Base-by-base conservation (phyloP, 805 yeast genomes). In the Saccharomycopsis lassenensis region DNA sequence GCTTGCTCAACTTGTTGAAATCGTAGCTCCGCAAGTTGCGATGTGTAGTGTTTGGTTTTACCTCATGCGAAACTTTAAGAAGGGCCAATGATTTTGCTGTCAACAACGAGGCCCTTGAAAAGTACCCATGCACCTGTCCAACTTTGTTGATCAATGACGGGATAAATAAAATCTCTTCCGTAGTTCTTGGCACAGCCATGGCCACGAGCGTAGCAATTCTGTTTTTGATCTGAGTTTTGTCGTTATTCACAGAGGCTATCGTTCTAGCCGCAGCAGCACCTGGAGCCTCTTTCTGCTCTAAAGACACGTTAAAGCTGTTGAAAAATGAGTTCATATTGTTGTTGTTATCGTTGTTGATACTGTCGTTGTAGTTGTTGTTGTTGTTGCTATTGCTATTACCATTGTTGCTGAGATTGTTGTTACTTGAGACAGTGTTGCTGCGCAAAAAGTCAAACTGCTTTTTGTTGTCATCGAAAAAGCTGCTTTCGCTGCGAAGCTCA, bases 81-180 rank as follows among this genome's bases (percentile, higher is more conserved):
- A 80, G 64, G 0, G 87, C 85, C 29, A 81, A 63, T 0, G 86
- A 67, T 40, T 77, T 69, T 4, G 86, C 85, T 0, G 89, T 74
- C 38, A 75, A 58, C 10, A 74, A 62, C n/a, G 85, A 76, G 1
- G 83, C 77, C 43, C 71, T 74, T 1, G 85, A 76, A 34, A 73
- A 69, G 52, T 76, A 77, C 0, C 91, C 89, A 54, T 75, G 80
- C 1, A 67, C 70, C 47, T 74, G 75, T 40, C 84, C 78, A 33
- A 81, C 65, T 38, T 74, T 69, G 4, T 85, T 81, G 41, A 81
- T 57, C 33, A 81, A 55, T 5, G 82, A 74, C 0, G 91, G 89
- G 24, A 78, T 73, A 47, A 79, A 77, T 28, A 81, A 57, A 0
- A 85, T 79, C 51, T 81, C 91, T 47, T 78, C 87, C 0, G 89